Evolutionary conservation across 2,329 filamentous ascomycete genomes (phyloP).

Genomic region (Cryphonectria carpinicola): DNA sequence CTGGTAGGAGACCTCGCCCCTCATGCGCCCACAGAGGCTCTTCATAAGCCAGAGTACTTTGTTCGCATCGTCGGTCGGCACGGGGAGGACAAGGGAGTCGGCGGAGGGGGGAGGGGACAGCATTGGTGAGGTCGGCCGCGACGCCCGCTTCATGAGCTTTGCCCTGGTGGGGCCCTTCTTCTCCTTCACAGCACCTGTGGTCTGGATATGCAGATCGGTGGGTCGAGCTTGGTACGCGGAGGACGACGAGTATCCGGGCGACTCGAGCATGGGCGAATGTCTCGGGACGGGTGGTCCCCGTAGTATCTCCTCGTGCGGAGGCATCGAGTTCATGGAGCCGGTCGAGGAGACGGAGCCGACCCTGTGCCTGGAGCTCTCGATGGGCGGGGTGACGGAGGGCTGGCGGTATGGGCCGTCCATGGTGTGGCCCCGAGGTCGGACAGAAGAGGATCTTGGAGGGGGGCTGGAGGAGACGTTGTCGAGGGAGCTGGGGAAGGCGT

Average conservation of each 20-base stretch:
- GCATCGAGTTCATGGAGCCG: slow-evolving; percentile 57
- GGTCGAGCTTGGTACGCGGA: slow-evolving; percentile 40
- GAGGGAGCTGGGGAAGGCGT: slow-evolving; percentile 55
- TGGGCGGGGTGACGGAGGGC: slow-evolving; percentile 40
- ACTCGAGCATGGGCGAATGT: slow-evolving; percentile 46
- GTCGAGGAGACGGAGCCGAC: slow-evolving; percentile 73
- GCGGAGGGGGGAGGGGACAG: slow-evolving; percentile 59
- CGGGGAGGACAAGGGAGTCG: slow-evolving; percentile 62
- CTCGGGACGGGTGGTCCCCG: slow-evolving; percentile 42
- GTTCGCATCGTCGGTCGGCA: slow-evolving; percentile 69
- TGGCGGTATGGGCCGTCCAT: slow-evolving; percentile 60
- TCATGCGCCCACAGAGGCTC: slow-evolving; percentile 77
- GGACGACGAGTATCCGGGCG: slow-evolving; percentile 44
- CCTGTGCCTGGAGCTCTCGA: slow-evolving; percentile 59
- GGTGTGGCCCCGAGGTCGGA: slow-evolving; percentile 61
- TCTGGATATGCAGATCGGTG: slow-evolving; percentile 42
- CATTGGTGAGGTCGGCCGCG: slow-evolving; percentile 62
- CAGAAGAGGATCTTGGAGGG: slow-evolving; percentile 42
- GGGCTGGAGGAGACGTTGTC: slow-evolving; percentile 52
- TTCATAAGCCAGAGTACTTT: slow-evolving; percentile 78
- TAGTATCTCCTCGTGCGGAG: slow-evolving; percentile 52
- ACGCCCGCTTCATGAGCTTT: slow-evolving; percentile 59
- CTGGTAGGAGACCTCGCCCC: slow-evolving; percentile 75
- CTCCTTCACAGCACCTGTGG: slow-evolving; percentile 44
- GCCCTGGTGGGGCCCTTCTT: slow-evolving; percentile 51